Conservation (phyloP, 176 grass and related monocot genomes). For the Oryza glumipatula region DNA sequence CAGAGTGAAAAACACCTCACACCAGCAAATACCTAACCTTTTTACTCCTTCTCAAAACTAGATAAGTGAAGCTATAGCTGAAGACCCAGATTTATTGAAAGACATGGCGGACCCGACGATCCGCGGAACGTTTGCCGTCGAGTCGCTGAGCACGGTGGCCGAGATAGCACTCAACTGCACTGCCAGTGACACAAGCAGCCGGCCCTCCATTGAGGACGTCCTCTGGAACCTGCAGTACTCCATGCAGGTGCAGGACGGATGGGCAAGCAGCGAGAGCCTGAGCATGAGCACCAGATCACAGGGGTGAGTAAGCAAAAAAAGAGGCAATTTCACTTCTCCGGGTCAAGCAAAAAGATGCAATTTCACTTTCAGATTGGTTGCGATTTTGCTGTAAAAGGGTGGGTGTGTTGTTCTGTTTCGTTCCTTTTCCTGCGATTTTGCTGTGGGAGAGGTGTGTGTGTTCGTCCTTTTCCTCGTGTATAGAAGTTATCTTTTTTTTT, state of each 20-base stretch:
- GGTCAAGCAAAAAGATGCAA: background rate
- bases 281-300: slow-evolving; percentile 47
- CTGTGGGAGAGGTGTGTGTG: too few species aligned
- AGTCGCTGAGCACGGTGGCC: slow-evolving; percentile 59
- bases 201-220: slow-evolving; percentile 78
- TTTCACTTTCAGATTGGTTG: background rate
- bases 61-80: slow-evolving; percentile 56
- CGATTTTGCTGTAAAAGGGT: background rate
- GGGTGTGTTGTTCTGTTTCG: background rate
- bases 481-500: background rate
- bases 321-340: slow-evolving; percentile 4
- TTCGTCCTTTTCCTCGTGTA: background rate
- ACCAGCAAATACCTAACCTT: background rate
- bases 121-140: slow-evolving; percentile 65
- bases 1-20: background rate
- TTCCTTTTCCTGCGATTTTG: background rate
- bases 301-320: background rate
- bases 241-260: slow-evolving; percentile 89
- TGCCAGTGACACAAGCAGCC: slow-evolving; percentile 34
- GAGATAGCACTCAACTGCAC: slow-evolving; percentile 79
- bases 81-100: slow-evolving; percentile 59
- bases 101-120: slow-evolving; percentile 60
- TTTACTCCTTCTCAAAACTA: slow-evolving; percentile 18
- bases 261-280: slow-evolving; percentile 86
- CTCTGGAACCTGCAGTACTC: slow-evolving; percentile 95